Percentiles rank a stretch among this genome's conserved stretches.
Evolutionary conservation across 2,329 filamentous ascomycete species (phyloP).

Genomic region (Coccinonectria pachysandricola): DNA sequence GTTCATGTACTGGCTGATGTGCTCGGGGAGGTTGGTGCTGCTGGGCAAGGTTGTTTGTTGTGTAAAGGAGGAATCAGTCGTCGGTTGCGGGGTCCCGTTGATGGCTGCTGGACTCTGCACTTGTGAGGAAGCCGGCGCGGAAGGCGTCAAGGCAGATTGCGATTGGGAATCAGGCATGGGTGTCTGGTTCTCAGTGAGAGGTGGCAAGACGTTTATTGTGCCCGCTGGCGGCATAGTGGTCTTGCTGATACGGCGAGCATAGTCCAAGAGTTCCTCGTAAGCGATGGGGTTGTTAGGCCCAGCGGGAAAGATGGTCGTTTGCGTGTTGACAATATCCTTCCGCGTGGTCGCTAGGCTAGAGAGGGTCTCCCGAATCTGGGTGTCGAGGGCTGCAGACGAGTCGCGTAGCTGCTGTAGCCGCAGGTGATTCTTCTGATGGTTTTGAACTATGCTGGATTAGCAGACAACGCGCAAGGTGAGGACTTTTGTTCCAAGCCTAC

Average conservation of each 20-base stretch:
- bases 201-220: slow-evolving; percentile 30
- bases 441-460: slow-evolving; percentile 43
- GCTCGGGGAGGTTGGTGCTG: slow-evolving; percentile 36
- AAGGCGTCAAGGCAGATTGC: slow-evolving; percentile 22
- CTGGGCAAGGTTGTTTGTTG: slow-evolving; percentile 23
- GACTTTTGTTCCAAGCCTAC: slow-evolving; percentile 29
- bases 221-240: slow-evolving; percentile 63
- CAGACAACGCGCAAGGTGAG: not conserved
- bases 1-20: slow-evolving; percentile 41
- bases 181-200: slow-evolving; percentile 21
- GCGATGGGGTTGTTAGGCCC: slow-evolving; percentile 45
- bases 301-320: slow-evolving; percentile 44
- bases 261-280: slow-evolving; percentile 65
- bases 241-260: slow-evolving; percentile 69
- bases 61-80: slow-evolving; percentile 20
- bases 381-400: slow-evolving; percentile 54
- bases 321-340: slow-evolving; percentile 57
- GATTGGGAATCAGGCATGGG: slow-evolving; percentile 22
- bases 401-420: slow-evolving; percentile 60
- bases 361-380: slow-evolving; percentile 62
- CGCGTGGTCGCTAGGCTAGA: slow-evolving; percentile 61
- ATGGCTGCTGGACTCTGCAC: slow-evolving; percentile 23
- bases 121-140: slow-evolving; percentile 23
- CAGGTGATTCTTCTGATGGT: slow-evolving; percentile 63
- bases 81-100: slow-evolving; percentile 22